Evolutionary conservation across 805 yeast species (phyloP).

Genomic region (Jamesozyma spencerorum): DNA sequence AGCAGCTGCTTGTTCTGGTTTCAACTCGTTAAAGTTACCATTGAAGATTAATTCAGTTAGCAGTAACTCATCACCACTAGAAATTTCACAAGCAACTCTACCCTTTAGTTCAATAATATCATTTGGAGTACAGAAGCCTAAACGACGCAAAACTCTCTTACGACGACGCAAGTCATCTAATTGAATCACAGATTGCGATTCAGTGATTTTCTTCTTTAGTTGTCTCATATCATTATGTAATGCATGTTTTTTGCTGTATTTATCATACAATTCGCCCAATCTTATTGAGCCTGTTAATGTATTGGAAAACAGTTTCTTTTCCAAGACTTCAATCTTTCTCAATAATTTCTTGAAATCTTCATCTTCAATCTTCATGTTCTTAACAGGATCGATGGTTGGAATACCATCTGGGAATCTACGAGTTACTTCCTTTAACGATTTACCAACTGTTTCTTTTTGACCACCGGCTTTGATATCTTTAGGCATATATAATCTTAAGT

Average conservation of each 20-base stretch:
- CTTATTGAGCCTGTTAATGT: conserved; percentile 57
- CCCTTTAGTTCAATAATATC: conserved; percentile 96
- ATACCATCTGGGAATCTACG: conserved; percentile 84
- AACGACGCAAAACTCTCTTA: conserved; percentile 82
- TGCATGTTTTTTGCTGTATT: conserved; percentile 56
- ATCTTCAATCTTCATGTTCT: conserved; percentile 86
- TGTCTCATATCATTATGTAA: conserved; percentile 50
- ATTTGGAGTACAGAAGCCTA: conserved; percentile 77
- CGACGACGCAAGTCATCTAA: conserved; percentile 89
- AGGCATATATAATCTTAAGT: conserved; percentile 74
- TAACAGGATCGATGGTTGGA: conserved; percentile 84
- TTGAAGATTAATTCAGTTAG: conserved; percentile 89
- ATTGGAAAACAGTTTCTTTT: conserved; percentile 60
- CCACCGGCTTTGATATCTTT: conserved; percentile 55
- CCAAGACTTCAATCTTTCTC: conserved; percentile 74
- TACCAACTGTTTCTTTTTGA: conserved; percentile 52
- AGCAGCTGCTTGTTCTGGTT: conserved; percentile 88
- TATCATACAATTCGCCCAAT: conserved; percentile 51
- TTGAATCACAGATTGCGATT: conserved; percentile 87
- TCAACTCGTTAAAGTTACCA: conserved; percentile 84
- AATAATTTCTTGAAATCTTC: conserved; percentile 61
- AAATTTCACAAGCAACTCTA: conserved; percentile 92
- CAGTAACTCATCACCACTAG: conserved; percentile 75
- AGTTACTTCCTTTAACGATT: conserved; percentile 70
- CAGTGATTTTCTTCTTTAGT: conserved; percentile 56